phyloP scores from a whole-genome alignment of 768 basidiomycete genomes.

The Myochromella boudieri region DNA sequence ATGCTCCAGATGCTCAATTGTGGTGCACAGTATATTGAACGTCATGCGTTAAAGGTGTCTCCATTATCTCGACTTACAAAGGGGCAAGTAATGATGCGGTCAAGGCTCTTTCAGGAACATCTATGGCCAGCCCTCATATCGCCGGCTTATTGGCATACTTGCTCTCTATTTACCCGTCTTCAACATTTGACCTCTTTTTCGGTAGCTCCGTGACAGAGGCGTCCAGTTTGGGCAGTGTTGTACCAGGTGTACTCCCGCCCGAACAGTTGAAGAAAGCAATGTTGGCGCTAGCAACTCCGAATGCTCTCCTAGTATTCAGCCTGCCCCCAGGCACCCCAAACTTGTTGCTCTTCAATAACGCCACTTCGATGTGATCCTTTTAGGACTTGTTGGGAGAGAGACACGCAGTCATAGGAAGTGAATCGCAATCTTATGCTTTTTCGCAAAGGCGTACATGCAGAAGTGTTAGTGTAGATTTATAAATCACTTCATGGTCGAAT shows the following conservation, averaged over 20 bases:
- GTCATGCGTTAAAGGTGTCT: conserved; percentile 52
- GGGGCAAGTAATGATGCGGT: conserved; percentile 56
- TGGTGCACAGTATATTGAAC: neutral
- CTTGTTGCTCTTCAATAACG: conserved; percentile 81
- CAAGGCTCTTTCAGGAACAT: conserved; percentile 84
- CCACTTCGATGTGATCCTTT: conserved; percentile 35
- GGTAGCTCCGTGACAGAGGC: conserved; percentile 38
- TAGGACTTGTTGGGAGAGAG: too few species aligned
- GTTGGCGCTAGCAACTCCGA: conserved; percentile 54
- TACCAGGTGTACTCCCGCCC: conserved; percentile 57
- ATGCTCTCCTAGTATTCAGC: conserved; percentile 45
- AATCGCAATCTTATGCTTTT: too few species aligned
- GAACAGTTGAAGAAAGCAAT: conserved; percentile 77
- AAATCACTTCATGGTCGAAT: too few species aligned
- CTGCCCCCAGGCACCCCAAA: conserved; percentile 61
- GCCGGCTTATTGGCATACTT: conserved; percentile 91
- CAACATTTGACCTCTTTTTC: conserved; percentile 57
- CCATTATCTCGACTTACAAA: conserved; percentile 88
- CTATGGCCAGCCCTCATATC: conserved; percentile 93
- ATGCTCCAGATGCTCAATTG: conserved; percentile 14
- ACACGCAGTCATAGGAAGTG: too few species aligned
- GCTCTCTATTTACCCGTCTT: conserved; percentile 80
- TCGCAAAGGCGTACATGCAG: too few species aligned
- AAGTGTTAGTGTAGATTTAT: too few species aligned
- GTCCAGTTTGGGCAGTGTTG: conserved; percentile 32